Percentiles rank a stretch among this genome's conserved stretches.
Conservation (phyloP, 2,329 filamentous ascomycete genomes). For the Aspergillus sp. region DNA sequence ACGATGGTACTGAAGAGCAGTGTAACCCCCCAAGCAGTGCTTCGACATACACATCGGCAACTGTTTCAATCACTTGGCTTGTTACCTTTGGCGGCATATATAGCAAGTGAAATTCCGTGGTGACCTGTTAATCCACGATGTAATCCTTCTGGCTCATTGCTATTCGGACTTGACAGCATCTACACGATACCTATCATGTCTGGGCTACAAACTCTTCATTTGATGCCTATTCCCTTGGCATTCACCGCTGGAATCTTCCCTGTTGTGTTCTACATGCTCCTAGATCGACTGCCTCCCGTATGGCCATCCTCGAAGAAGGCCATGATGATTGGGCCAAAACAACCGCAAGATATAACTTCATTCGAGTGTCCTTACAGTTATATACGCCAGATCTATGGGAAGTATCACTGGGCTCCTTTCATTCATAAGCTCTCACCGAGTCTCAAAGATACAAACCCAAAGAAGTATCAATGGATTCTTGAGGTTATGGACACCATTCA, state of each 20-base stretch:
- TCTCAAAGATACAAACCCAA: constrained; percentile 15
- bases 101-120: neutral
- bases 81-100: neutral
- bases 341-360: constrained; percentile 15
- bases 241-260: constrained; percentile 8
- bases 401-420: constrained; percentile 23
- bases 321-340: constrained; percentile 17
- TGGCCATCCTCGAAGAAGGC: constrained; percentile 17
- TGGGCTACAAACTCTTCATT: constrained; percentile 1
- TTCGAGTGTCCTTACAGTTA: constrained; percentile 23
- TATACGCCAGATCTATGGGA: constrained; percentile 21
- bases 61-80: neutral
- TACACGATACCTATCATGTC: constrained; percentile 2
- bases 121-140: neutral
- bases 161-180: neutral
- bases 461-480: constrained; percentile 19
- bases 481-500: constrained; percentile 28
- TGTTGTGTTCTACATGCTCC: constrained; percentile 4
- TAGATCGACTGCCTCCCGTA: constrained; percentile 14
- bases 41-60: neutral
- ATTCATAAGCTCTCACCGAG: constrained; percentile 20
- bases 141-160: neutral
- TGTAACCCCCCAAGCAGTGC: neutral
- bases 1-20: neutral
- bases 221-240: constrained; percentile 8